A percentile compares a stretch with the other conserved stretches of the same genome.
These are phyloP conservation scores for Zygoascus sp. DNA, from an alignment of 1,139 yeast species.

Conservation along the genomic window DNA sequence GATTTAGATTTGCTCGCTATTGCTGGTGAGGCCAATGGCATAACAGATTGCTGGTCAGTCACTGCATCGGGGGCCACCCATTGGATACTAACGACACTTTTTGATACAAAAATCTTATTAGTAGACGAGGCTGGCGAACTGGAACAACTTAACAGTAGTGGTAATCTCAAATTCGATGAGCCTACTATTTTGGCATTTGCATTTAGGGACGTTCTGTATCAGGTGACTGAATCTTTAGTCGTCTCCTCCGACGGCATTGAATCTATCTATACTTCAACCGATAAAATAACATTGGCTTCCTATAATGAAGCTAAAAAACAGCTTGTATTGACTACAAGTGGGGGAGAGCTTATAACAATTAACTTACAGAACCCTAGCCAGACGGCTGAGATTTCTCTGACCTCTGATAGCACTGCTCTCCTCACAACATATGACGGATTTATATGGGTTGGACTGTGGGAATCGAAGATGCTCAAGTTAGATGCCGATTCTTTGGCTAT, in stretches of 20 bases:
- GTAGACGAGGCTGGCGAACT: slow-evolving; percentile 2
- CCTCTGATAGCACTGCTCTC: background rate
- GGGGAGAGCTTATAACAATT: background rate
- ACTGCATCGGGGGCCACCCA: background rate
- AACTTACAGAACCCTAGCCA: background rate
- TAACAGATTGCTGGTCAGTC: slow-evolving; percentile 6
- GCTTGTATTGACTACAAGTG: background rate
- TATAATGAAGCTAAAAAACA: background rate
- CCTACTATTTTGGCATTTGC: slow-evolving; percentile 3
- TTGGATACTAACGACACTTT: slow-evolving; percentile 1
- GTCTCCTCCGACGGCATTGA: background rate
- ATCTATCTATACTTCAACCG: background rate
- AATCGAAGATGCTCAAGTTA: background rate
- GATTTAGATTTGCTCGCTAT: slow-evolving; percentile 4
- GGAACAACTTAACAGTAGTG: background rate
- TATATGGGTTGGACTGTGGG: background rate
- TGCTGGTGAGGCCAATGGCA: background rate
- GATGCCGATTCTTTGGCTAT: background rate
- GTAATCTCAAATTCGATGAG: background rate
- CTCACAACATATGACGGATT: background rate
- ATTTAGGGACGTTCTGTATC: slow-evolving; percentile 1
- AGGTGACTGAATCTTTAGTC: slow-evolving; percentile 3
- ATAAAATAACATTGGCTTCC: background rate
- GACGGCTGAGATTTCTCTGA: background rate
- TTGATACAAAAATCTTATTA: background rate